phyloP scores from a whole-genome alignment of 331 rosid species.

The Malus hybrid region DNA sequence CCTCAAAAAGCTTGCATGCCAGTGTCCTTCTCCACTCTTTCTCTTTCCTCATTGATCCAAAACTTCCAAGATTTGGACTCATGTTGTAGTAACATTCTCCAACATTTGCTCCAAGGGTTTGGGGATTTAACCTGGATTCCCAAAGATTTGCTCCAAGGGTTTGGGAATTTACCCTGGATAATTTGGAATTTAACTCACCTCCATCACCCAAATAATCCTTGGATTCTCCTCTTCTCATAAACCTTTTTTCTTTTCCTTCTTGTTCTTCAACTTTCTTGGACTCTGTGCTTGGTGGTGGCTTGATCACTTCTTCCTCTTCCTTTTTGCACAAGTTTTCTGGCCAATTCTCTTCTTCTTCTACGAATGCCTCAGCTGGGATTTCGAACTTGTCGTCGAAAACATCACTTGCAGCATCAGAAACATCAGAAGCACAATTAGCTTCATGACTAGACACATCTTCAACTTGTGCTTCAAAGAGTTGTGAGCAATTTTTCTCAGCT shows the following conservation, averaged over 20 bases:
- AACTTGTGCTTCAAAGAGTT: constrained; percentile 19
- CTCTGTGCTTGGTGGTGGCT: constrained; percentile 21
- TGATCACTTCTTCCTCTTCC: constrained; percentile 27
- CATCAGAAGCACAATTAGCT: constrained; percentile 5
- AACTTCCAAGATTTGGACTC: constrained; percentile 44
- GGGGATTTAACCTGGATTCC: constrained; percentile 30
- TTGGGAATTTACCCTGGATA: constrained; percentile 27
- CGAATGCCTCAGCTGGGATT: constrained; percentile 17
- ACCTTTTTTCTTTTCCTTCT: constrained; percentile 17
- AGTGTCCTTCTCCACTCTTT: constrained; percentile 88
- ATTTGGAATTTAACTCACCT: constrained; percentile 1
- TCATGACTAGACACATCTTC: constrained; percentile 18
- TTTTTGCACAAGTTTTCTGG: constrained; percentile 18
- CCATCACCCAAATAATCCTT: constrained; percentile 17
- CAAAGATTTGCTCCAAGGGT: constrained; percentile 20
- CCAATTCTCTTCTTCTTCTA: background rate
- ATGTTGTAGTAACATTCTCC: constrained; percentile 20
- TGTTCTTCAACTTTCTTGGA: constrained; percentile 47
- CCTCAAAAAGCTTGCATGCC: constrained; percentile 91
- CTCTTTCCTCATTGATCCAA: constrained; percentile 77
- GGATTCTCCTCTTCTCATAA: constrained; percentile 45
- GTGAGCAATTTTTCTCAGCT: constrained; percentile 27
- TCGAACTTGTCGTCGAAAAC: constrained; percentile 11
- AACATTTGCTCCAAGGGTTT: constrained; percentile 21
- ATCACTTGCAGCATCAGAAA: constrained; percentile 3